phyloP scores from a whole-genome alignment of 352 stramenopile genomes.

The Globisporangium lucens region DNA sequence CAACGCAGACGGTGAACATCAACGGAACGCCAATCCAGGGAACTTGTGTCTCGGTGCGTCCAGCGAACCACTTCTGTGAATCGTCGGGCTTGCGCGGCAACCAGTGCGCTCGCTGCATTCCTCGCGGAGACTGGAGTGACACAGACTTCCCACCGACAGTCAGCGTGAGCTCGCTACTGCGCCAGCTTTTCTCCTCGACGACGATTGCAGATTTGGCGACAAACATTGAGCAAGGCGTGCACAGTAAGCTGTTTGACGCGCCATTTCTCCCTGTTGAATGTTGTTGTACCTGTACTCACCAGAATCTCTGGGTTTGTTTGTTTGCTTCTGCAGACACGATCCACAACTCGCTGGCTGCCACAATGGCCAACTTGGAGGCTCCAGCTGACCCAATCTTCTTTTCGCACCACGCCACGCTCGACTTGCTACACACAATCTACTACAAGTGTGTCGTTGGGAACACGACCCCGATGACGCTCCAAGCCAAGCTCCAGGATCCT shows the following conservation, averaged over 20 bases:
- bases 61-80: conserved; percentile 79
- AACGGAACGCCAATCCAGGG: conserved; percentile 65
- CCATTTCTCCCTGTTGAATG: background rate
- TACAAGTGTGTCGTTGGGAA: conserved; percentile 80
- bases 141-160: conserved; percentile 61
- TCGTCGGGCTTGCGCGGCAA: conserved; percentile 34
- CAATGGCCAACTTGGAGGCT: conserved; percentile 72
- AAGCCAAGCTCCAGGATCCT: conserved; percentile 56
- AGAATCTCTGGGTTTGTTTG: conserved; percentile 8
- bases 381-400: conserved; percentile 86
- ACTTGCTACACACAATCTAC: conserved; percentile 84
- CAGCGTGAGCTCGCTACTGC: conserved; percentile 69
- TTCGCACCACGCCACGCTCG: conserved; percentile 81
- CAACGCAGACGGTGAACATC: conserved; percentile 41
- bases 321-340: conserved; percentile 54
- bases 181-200: conserved; percentile 62
- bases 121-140: conserved; percentile 57
- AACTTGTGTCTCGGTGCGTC: conserved; percentile 44
- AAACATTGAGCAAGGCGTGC: conserved; percentile 70
- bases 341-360: conserved; percentile 63
- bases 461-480: conserved; percentile 41
- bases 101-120: conserved; percentile 59
- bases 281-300: conserved; percentile 10
- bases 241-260: conserved; percentile 46
- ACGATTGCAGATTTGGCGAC: conserved; percentile 63